Base-by-base conservation (phyloP, 176 grass and related monocot genomes). In the Carex kokanica region DNA sequence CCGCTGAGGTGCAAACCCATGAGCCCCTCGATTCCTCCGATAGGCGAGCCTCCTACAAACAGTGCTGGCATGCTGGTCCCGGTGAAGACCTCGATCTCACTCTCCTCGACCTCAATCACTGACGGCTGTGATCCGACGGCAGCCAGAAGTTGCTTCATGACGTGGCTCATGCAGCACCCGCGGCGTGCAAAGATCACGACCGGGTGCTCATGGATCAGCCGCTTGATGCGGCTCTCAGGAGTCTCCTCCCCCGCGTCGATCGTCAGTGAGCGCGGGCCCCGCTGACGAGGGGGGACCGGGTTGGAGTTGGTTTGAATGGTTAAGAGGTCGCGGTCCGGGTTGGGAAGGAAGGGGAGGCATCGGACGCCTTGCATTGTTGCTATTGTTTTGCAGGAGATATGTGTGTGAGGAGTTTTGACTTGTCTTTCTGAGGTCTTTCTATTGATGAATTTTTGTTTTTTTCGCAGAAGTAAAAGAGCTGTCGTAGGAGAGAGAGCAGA, bases 81-180 rank as follows among this genome's bases (percentile, higher is more conserved):
- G 0, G 85, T 88, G 4, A 83, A 89, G 10, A 81, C 86, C 83
- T 85, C 89, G 11, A 87, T 85, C 29, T 88, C 88, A 0, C 78
- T 84, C 72, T 91, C 94, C 21, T 93, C 93, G 1, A 99, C 69
- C 85, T 92, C 96, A 84, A 95, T 95, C 84, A 95, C 91, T 16
- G 90, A 88, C 69, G 96, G 93, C 88, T 95, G 88, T 20, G 93
- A 93, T 24, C 96, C 96, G 9, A 95, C 91, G 8, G 93, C 83
- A 20, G 78, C 84, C 16, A 99, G 93, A 13, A 99, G 91, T 23
- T 81, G 51, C 89, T 85, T 91, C 89, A 99, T 95, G 15, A 99
- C 96, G 80, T 95, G 93, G 47, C 91, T 88, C 96, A 99, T 99
- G 96, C 90, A 99, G 86, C 96, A 99, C 0, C 96, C 96, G 0